These are phyloP conservation scores for Colletotrichum noveboracense DNA, from an alignment of 2,329 filamentous ascomycete species.

Conservation along the genomic window DNA sequence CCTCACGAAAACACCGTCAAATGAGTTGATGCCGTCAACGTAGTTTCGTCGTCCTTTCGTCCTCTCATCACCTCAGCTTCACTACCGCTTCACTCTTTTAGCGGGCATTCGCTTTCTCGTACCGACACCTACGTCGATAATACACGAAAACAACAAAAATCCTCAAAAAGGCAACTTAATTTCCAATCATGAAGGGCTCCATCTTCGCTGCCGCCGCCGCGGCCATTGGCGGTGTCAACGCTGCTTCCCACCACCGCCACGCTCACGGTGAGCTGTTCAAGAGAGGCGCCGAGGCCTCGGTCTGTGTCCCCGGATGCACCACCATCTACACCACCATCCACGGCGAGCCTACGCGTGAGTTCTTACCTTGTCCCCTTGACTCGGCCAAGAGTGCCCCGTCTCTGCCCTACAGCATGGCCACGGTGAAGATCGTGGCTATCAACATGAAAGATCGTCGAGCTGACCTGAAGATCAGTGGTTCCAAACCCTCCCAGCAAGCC, in stretches of 20 bases:
- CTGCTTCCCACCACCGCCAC: slow-evolving; percentile 65
- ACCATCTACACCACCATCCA: slow-evolving; percentile 76
- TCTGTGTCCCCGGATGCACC: slow-evolving; percentile 69
- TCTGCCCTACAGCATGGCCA: background rate
- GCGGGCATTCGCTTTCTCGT: slow-evolving; percentile 73
- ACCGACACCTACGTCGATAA: slow-evolving; percentile 29
- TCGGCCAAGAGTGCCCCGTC: background rate
- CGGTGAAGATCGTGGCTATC: background rate
- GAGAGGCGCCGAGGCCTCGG: slow-evolving; percentile 47
- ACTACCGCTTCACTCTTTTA: slow-evolving; percentile 87
- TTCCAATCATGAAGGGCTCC: slow-evolving; percentile 75
- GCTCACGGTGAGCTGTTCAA: slow-evolving; percentile 65
- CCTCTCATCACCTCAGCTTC: slow-evolving; percentile 42
- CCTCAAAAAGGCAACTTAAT: slow-evolving; percentile 33
- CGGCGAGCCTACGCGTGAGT: slow-evolving; percentile 70
- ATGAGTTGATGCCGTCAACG: slow-evolving; percentile 58
- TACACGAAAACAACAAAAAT: slow-evolving; percentile 28
- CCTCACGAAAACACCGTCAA: slow-evolving; percentile 48
- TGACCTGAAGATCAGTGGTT: slow-evolving; percentile 36
- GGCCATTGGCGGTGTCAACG: slow-evolving; percentile 61
- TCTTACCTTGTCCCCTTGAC: background rate
- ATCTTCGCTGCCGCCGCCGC: slow-evolving; percentile 70
- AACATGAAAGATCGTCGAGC: background rate
- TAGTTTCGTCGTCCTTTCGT: slow-evolving; percentile 59
- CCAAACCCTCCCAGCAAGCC: slow-evolving; percentile 36